Conservation (phyloP, 305 asterid species). For the Ajuga reptans region DNA sequence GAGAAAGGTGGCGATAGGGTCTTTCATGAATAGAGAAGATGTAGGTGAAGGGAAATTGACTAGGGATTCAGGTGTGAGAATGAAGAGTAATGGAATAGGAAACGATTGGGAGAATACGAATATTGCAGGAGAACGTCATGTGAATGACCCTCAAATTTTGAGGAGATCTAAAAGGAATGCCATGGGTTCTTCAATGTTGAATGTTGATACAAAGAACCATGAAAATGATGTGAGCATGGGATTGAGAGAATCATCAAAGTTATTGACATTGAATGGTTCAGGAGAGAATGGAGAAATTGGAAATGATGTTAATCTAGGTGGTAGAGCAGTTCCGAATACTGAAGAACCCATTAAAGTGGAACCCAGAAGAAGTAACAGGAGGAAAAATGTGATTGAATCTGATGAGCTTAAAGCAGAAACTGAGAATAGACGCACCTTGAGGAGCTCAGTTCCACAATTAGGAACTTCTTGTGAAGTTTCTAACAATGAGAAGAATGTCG, state of each 20-base stretch:
- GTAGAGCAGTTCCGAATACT: conserved; percentile 10
- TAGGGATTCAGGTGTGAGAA: conserved; percentile 14
- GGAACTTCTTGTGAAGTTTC: conserved; percentile 16
- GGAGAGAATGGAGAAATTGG: conserved; percentile 1
- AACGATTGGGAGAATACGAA: conserved; percentile 20
- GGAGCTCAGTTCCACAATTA: conserved; percentile 13
- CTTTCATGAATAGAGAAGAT: conserved; percentile 28
- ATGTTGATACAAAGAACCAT: conserved; percentile 9
- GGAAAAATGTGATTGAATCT: conserved; percentile 24
- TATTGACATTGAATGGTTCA: conserved; percentile 15
- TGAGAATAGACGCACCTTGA: conserved; percentile 14
- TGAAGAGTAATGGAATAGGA: conserved; percentile 21
- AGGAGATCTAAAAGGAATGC: conserved; percentile 42
- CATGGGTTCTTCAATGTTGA: conserved; percentile 7
- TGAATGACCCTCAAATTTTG: conserved; percentile 23
- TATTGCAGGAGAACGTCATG: conserved; percentile 19
- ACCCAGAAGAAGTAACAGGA: conserved; percentile 32
- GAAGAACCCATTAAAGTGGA: conserved; percentile 28
- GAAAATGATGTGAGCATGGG: neutral
- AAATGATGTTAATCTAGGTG: conserved; percentile 3
- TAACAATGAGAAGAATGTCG: conserved; percentile 17
- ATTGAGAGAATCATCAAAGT: conserved; percentile 7
- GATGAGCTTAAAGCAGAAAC: conserved; percentile 20
- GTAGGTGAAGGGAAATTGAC: conserved; percentile 18
- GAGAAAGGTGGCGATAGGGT: conserved; percentile 20